Base-by-base conservation (phyloP, 371 early-diverging fungal genomes). In the Saksenaea oblongispora region DNA sequence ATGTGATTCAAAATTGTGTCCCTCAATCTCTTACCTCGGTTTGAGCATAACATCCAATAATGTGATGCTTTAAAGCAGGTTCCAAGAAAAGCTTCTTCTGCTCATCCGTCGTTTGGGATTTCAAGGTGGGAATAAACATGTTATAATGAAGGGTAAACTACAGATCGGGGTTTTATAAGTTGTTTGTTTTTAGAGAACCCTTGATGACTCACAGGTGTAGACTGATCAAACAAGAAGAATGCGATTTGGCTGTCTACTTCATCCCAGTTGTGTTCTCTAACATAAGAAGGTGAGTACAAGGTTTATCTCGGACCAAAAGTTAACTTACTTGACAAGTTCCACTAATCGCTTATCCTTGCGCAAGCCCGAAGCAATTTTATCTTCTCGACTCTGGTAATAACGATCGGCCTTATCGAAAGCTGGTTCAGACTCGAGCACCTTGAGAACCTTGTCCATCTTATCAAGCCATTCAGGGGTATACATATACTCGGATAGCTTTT, bases 21-120 rank as follows among this genome's bases (percentile, higher is more conserved):
- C 14, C 15, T 39, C 14, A 37, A 24, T 24, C 57, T 58, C 51
- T 18, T 68, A 79, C 79, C 66, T 93, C 93, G 1, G 93, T 94
- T 71, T 92, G 91, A 28, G 93, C 92, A 68, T 92, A 93, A 68
- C 93, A 93, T 26, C 94, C 94, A 64, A 94, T 89, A 67, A 93
- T 90, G 58, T 89, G 81, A 70, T 87, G 91, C 44, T 83, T 78
- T 53, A 86, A 75, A 17, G 94, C 94, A 17, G 85, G 87, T 56
- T 84, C 81, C 36, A 93, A 78, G 78, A 91, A 93, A 54, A 87
- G 70, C 61, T 87, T 87, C 69, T 86, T 81, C 77, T 95, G 94
- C 70, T 93, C 94, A 34, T 87, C 88, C 0, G 89, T 84, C 15
- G 88, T 88, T 72, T 93, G 93, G 35, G 81, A 82, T 59, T 79